Evolutionary conservation across 2,329 filamentous ascomycete genomes (phyloP).

Genomic region (Corynespora cassiicola): DNA sequence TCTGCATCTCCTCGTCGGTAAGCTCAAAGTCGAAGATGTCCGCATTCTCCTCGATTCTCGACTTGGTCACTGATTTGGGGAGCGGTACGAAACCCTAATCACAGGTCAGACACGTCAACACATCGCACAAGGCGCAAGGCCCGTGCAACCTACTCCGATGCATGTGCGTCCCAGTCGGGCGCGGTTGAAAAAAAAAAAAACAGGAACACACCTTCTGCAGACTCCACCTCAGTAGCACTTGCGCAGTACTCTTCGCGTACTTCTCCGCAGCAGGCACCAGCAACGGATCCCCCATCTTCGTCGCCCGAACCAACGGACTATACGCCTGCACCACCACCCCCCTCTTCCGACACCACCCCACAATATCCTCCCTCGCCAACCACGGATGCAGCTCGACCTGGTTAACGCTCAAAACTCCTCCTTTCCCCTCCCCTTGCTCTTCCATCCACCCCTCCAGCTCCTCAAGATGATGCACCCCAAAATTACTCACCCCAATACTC

Average conservation of each 20-base stretch:
- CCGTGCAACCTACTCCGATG: neutral
- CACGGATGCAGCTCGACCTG: slow-evolving; percentile 89
- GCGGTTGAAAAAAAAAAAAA: slow-evolving; percentile 1
- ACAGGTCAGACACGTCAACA: neutral
- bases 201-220: slow-evolving; percentile 45
- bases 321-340: slow-evolving; percentile 57
- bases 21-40: slow-evolving; percentile 67
- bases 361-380: slow-evolving; percentile 80
- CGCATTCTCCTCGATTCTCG: slow-evolving; percentile 66
- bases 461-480: slow-evolving; percentile 62
- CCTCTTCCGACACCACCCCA: slow-evolving; percentile 72
- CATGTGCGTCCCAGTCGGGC: neutral
- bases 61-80: slow-evolving; percentile 67
- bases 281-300: slow-evolving; percentile 59
- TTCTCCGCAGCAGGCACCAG: slow-evolving; percentile 61
- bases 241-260: slow-evolving; percentile 63
- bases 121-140: no score
- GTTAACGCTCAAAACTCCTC: slow-evolving; percentile 78
- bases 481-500: slow-evolving; percentile 62
- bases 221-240: slow-evolving; percentile 68
- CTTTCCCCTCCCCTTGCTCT: slow-evolving; percentile 68
- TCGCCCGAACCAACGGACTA: slow-evolving; percentile 52
- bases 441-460: slow-evolving; percentile 64
- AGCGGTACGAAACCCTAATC: slow-evolving; percentile 69
- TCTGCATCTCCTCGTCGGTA: slow-evolving; percentile 63